phyloP scores from a whole-genome alignment of 2,329 filamentous ascomycete genomes.

The Diaporthe ampelina region DNA sequence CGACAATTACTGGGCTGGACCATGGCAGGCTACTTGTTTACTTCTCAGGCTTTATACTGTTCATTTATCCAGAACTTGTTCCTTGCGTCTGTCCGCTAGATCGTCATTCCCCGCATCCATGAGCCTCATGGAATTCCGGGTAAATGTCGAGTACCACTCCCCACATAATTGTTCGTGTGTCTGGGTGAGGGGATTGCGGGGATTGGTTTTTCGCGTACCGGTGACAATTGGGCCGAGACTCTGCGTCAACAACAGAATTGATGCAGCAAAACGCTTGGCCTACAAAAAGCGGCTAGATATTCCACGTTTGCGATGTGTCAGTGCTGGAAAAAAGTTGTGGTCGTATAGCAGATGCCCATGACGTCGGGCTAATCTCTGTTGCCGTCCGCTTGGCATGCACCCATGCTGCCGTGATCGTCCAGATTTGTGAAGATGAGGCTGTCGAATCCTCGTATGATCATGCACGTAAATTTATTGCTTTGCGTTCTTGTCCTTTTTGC shows the following conservation, averaged over 20 bases:
- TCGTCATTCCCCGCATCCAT: conserved; percentile 16
- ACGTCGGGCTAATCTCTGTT: background rate
- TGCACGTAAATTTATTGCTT: background rate
- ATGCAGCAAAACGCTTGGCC: conserved; percentile 2
- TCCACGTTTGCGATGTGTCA: background rate
- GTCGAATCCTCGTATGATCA: background rate
- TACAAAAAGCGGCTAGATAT: background rate
- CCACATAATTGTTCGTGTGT: background rate
- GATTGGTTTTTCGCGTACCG: background rate
- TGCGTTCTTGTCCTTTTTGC: background rate
- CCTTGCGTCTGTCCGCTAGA: background rate
- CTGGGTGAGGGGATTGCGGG: conserved; percentile 23
- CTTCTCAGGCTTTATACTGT: background rate
- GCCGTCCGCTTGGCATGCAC: background rate
- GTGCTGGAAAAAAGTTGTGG: background rate
- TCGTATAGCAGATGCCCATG: background rate
- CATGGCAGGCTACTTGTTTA: background rate
- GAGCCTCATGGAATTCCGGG: background rate
- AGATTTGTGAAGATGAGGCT: background rate
- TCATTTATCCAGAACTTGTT: background rate
- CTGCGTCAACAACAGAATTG: background rate
- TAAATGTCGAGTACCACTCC: conserved; percentile 10
- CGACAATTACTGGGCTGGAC: background rate
- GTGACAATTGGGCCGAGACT: conserved; percentile 15
- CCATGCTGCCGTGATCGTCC: background rate